These are phyloP conservation scores for Tolypocladium tropicale DNA, from an alignment of 2,329 filamentous ascomycete genomes.

Conservation along the genomic window DNA sequence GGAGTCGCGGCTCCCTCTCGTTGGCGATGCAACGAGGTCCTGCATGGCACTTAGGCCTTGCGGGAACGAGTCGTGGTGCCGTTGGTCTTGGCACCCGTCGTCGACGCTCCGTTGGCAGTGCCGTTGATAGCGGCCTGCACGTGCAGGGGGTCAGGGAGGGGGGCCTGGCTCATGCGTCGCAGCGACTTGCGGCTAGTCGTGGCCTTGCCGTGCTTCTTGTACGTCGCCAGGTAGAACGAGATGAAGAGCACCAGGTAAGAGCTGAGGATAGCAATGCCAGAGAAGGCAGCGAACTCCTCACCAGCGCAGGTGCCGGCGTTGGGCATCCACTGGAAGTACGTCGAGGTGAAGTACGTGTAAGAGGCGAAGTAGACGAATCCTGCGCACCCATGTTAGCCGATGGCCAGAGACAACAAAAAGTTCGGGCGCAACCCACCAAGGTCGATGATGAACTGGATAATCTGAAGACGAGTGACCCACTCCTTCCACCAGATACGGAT, in stretches of 20 bases:
- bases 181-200: constrained; percentile 71
- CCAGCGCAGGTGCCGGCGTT: constrained; percentile 81
- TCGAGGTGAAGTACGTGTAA: constrained; percentile 95
- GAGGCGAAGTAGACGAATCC: constrained; percentile 98
- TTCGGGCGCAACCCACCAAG: constrained; percentile 53
- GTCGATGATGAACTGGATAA: constrained; percentile 94
- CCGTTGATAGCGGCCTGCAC: constrained; percentile 46
- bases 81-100: constrained; percentile 44
- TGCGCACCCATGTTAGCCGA: constrained; percentile 22
- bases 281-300: constrained; percentile 91
- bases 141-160: constrained; percentile 73
- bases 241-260: constrained; percentile 98
- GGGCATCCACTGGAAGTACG: constrained; percentile 78
- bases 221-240: constrained; percentile 96
- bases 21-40: not conserved
- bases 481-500: constrained; percentile 99
- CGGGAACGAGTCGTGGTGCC: constrained; percentile 56
- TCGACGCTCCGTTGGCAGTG: constrained; percentile 39
- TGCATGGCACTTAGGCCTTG: constrained; percentile 40
- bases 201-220: constrained; percentile 76
- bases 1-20: not conserved
- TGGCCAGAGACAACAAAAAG: not conserved
- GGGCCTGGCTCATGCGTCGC: constrained; percentile 54
- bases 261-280: constrained; percentile 83
- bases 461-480: constrained; percentile 96